Base-by-base conservation (phyloP, 345 rosid species). In the Dipteronia sinensis region DNA sequence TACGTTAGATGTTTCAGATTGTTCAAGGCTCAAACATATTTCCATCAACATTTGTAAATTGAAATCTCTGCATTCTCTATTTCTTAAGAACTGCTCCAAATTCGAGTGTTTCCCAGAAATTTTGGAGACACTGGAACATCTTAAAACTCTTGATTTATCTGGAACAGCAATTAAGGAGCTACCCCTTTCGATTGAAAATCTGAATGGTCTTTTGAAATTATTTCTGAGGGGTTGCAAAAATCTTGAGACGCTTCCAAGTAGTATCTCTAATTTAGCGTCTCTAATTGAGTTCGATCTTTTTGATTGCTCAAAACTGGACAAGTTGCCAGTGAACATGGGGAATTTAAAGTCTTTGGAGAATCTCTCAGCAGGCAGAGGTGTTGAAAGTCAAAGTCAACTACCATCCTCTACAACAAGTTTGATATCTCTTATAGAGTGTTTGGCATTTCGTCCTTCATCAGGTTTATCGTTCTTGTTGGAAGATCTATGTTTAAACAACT, bases 81-180 rank as follows among this genome's bases (percentile, higher is more conserved):
- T 31, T 46, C 77, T 74, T 46, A 23, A 65, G 23, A 29, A 59
- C 17, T 76, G 74, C 61, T 59, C 44, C 1, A 58, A 76, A 10
- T 27, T 77, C 7, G 23, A 29, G 53, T 16, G 19, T 31, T 75
- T 85, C 62, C 81, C 84, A 38, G 9, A 80, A 69, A 66, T 83
- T 53, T 69, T 79, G 6, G 73, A 79, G 13, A 78, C 70, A 68
- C 78, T 86, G 71, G 25, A 80, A 25, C 68, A 77, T 59, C 17
- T 84, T 22, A 22, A 34, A 66, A 1, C 42, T 6, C 69, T 66
- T 34, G 66, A 56, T 72, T 82, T 86, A 53, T 80, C 76, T 78
- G 85, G 78, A 29, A 84, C 87, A 4, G 76, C 75, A 12, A 76
- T 82, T 64, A 58, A 79, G 63, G 63, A 20, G 63, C 63, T 58